A percentile compares a stretch with the other conserved stretches of the same genome.
These are phyloP conservation scores for Kwoniella newhampshirensis DNA, from an alignment of 768 basidiomycete genomes.

Conservation along the genomic window DNA sequence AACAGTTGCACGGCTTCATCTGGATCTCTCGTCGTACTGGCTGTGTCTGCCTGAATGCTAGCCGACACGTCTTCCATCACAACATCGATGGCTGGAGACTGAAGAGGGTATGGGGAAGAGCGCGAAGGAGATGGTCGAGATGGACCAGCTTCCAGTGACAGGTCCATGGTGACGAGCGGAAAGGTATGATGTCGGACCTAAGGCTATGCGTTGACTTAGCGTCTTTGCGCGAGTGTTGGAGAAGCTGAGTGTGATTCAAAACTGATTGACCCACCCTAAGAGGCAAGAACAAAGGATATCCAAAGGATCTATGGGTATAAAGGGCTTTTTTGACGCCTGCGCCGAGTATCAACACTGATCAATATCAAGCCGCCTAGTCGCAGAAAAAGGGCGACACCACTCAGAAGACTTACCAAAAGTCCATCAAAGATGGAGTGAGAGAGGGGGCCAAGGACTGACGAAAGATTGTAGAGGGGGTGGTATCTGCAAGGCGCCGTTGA, in stretches of 20 bases:
- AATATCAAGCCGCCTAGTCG: too few relatives aligned
- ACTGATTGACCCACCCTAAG: slow-evolving; percentile 3
- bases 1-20: slow-evolving; percentile 38
- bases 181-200: background rate
- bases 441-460: background rate
- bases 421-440: background rate
- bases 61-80: slow-evolving; percentile 25
- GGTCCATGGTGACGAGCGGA: slow-evolving; percentile 9
- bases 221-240: background rate
- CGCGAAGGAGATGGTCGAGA: slow-evolving; percentile 18
- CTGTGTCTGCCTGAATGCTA: background rate
- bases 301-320: slow-evolving; percentile 22
- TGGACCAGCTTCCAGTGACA: slow-evolving; percentile 18
- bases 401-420: background rate
- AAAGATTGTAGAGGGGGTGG: background rate
- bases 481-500: background rate
- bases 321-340: background rate
- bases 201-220: background rate
- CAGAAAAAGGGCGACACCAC: background rate
- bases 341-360: background rate
- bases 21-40: slow-evolving; percentile 8
- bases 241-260: too few relatives aligned
- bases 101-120: background rate
- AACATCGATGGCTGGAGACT: slow-evolving; percentile 12
- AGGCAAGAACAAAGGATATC: slow-evolving; percentile 25